Evolutionary conservation across 2,329 filamentous ascomycete species (phyloP).

Genomic region (Bipolaris oryzae): DNA sequence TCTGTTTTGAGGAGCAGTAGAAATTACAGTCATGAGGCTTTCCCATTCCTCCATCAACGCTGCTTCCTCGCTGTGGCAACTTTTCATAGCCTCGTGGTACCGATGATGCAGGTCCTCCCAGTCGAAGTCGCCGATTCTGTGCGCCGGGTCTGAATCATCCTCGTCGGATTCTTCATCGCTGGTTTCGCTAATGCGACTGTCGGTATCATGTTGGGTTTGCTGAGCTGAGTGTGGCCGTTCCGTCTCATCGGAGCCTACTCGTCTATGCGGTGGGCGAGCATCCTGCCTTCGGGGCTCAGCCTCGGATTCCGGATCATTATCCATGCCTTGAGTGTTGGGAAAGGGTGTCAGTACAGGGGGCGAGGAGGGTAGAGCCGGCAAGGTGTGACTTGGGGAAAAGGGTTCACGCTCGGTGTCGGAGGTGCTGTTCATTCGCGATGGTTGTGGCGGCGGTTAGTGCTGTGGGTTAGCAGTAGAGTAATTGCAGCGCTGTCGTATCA

Average conservation of each 20-base stretch:
- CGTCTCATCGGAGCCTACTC: constrained; percentile 30
- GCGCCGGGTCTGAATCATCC: constrained; percentile 35
- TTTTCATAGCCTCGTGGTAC: constrained; percentile 69
- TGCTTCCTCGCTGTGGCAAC: constrained; percentile 68
- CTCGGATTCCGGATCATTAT: constrained; percentile 9
- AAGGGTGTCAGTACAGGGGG: constrained; percentile 15
- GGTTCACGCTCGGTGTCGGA: constrained; percentile 27
- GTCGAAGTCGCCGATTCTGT: constrained; percentile 64
- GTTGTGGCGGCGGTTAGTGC: constrained; percentile 30
- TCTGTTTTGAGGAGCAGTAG: background rate
- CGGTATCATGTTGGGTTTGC: constrained; percentile 15
- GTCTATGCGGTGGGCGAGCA: constrained; percentile 14
- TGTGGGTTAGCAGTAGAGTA: constrained; percentile 29
- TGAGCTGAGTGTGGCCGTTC: constrained; percentile 39
- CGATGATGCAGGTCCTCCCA: constrained; percentile 77
- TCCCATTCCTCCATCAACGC: constrained; percentile 71
- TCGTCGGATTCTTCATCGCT: constrained; percentile 19
- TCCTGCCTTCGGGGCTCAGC: constrained; percentile 21
- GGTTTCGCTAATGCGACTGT: constrained; percentile 15
- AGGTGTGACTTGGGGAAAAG: constrained; percentile 23
- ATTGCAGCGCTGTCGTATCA: constrained; percentile 10
- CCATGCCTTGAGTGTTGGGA: constrained; percentile 22
- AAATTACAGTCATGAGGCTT: constrained; percentile 48
- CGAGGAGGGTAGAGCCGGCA: constrained; percentile 24
- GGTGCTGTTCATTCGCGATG: constrained; percentile 25